phyloP scores from a whole-genome alignment of 345 rosid genomes.

The Excoecaria cochinchinensis region DNA sequence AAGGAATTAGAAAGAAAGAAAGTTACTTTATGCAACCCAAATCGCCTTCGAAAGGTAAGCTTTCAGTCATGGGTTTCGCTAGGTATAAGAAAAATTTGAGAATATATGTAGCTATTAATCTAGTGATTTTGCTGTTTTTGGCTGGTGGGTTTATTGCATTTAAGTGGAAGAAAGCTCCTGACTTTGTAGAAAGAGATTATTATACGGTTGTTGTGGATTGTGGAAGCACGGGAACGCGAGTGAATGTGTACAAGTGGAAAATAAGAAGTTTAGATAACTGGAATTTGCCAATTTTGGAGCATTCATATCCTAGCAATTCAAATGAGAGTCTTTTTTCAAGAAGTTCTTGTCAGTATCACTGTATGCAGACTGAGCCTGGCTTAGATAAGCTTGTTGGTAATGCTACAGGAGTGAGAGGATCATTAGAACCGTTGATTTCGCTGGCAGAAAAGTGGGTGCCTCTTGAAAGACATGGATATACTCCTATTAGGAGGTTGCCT shows the following conservation, averaged over 20 bases:
- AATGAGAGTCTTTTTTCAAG: slow-evolving; percentile 16
- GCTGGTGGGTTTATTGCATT: slow-evolving; percentile 28
- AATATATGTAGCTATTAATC: slow-evolving; percentile 9
- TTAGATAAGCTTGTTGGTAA: slow-evolving; percentile 54
- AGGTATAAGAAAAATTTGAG: slow-evolving; percentile 24
- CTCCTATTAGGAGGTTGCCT: slow-evolving; percentile 49
- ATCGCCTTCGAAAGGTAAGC: slow-evolving; percentile 52
- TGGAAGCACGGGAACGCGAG: slow-evolving; percentile 66
- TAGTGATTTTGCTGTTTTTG: slow-evolving; percentile 26
- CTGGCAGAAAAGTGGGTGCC: slow-evolving; percentile 49
- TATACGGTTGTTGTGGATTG: slow-evolving; percentile 58
- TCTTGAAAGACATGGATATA: slow-evolving; percentile 38
- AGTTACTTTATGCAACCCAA: slow-evolving; percentile 42
- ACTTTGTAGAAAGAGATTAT: slow-evolving; percentile 11
- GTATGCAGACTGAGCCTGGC: slow-evolving; percentile 64
- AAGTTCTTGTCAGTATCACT: slow-evolving; percentile 52
- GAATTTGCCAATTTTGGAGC: slow-evolving; percentile 41
- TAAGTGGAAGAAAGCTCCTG: slow-evolving; percentile 13
- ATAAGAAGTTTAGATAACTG: slow-evolving; percentile 15
- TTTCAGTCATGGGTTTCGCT: slow-evolving; percentile 20
- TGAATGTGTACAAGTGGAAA: slow-evolving; percentile 53
- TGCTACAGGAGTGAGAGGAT: slow-evolving; percentile 41
- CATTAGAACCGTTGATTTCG: slow-evolving; percentile 48
- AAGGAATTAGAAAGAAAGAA: no score
- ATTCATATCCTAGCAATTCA: slow-evolving; percentile 42